phyloP scores from a whole-genome alignment of 192 early-diverging fungal species.

The Rhizophagus sp. region DNA sequence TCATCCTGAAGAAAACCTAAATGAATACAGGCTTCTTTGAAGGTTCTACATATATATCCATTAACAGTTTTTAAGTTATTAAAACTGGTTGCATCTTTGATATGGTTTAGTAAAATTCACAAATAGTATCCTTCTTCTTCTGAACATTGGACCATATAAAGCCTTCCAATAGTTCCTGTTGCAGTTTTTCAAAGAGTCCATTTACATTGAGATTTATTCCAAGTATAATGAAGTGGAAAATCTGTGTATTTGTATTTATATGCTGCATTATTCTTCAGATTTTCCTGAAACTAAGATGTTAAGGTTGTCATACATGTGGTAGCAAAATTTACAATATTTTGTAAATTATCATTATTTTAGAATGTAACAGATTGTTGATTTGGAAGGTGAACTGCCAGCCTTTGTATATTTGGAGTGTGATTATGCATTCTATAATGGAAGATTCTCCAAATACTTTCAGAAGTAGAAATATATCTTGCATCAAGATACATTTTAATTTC shows the following conservation, averaged over 20 bases:
- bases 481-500: conserved; percentile 17
- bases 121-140: conserved; percentile 36
- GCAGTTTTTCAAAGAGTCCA: conserved; percentile 10
- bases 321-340: not conserved
- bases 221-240: conserved; percentile 26
- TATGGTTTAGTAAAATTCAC: conserved; percentile 13
- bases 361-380: conserved; percentile 2
- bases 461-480: conserved; percentile 35
- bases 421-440: conserved; percentile 34
- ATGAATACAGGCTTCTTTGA: conserved; percentile 29
- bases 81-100: conserved; percentile 26
- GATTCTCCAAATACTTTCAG: conserved; percentile 36
- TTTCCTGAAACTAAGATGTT: conserved; percentile 21
- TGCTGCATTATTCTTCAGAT: not conserved
- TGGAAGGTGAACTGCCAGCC: conserved; percentile 31
- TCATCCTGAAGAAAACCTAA: no score
- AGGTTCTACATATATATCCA: not conserved
- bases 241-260: not conserved
- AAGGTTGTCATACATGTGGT: not conserved
- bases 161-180: conserved; percentile 9
- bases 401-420: conserved; percentile 7
- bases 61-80: conserved; percentile 27
- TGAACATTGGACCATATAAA: conserved; percentile 23
- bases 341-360: not conserved
- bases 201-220: not conserved